phyloP scores from a whole-genome alignment of 129 eudicot genomes.

The Artemisia annua region DNA sequence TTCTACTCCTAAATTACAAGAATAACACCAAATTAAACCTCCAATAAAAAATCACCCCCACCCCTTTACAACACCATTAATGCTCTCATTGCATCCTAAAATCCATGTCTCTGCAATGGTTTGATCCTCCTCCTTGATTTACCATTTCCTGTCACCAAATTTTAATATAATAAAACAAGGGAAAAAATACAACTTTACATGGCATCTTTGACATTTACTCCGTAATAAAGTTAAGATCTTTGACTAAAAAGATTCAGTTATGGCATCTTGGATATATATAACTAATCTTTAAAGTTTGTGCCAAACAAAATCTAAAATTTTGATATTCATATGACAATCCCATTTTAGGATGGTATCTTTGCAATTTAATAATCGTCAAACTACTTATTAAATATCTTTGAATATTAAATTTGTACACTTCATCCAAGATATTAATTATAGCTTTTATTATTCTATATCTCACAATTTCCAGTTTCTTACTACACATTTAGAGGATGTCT shows the following conservation, averaged over 20 bases:
- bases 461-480: too few species aligned
- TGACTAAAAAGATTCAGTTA: conserved; percentile 8
- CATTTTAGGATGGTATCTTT: background rate
- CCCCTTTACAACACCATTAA: conserved; percentile 32
- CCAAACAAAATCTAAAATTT: background rate
- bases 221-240: background rate
- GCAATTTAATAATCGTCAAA: background rate
- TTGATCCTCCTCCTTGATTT: conserved; percentile 38
- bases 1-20: conserved; percentile 28
- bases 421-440: too few species aligned
- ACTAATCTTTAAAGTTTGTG: conserved; percentile 2
- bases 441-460: too few species aligned
- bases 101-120: conserved; percentile 28
- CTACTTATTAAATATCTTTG: too few species aligned
- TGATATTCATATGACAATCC: conserved; percentile 3
- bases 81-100: conserved; percentile 32
- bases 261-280: background rate
- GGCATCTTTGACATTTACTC: background rate
- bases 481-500: too few species aligned
- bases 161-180: background rate
- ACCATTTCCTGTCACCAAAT: conserved; percentile 33
- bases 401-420: too few species aligned
- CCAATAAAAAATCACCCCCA: conserved; percentile 35
- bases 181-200: background rate
- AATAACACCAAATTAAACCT: conserved; percentile 15